Conservation (phyloP, 805 yeast species). For the Pichia manshurica region DNA sequence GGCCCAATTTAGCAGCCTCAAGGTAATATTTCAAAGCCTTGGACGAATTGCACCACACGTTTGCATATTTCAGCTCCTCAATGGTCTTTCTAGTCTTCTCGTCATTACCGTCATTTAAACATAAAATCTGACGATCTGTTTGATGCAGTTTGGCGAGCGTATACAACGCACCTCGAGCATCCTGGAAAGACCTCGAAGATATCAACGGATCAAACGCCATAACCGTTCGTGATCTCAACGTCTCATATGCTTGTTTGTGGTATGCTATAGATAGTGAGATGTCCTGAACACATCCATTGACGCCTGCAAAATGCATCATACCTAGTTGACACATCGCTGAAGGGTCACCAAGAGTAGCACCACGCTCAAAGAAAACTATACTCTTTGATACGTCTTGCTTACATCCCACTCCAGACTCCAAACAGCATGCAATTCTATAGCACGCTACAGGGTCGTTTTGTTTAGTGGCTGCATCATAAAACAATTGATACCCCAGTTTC, state of each 20-base stretch:
- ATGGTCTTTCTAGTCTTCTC: conserved; percentile 29
- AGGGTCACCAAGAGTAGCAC: conserved; percentile 57
- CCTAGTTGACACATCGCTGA: conserved; percentile 74
- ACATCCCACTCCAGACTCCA: conserved; percentile 60
- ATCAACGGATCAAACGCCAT: conserved; percentile 32
- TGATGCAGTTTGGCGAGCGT: conserved; percentile 33
- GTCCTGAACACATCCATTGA: conserved; percentile 27
- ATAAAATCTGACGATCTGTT: conserved; percentile 29
- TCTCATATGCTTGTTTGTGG: conserved; percentile 26
- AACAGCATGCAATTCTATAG: conserved; percentile 65
- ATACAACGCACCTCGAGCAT: conserved; percentile 31
- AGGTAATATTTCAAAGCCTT: conserved; percentile 48
- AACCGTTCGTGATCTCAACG: conserved; percentile 19
- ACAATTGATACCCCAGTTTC: conserved; percentile 54
- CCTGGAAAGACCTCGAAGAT: conserved; percentile 30
- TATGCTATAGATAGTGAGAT: conserved; percentile 25
- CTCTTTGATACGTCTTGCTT: conserved; percentile 41
- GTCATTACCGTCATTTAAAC: conserved; percentile 21
- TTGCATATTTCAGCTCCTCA: conserved; percentile 29
- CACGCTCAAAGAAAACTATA: conserved; percentile 47
- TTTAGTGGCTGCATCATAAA: conserved; percentile 49
- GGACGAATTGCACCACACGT: conserved; percentile 31
- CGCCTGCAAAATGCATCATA: conserved; percentile 46
- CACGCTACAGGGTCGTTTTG: conserved; percentile 54
- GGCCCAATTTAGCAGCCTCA: conserved; percentile 54